Evolutionary conservation across 2,329 filamentous ascomycete species (phyloP), one percentile per base, ranked within the genome.

Genomic region (Bipolaris zeicola): DNA sequence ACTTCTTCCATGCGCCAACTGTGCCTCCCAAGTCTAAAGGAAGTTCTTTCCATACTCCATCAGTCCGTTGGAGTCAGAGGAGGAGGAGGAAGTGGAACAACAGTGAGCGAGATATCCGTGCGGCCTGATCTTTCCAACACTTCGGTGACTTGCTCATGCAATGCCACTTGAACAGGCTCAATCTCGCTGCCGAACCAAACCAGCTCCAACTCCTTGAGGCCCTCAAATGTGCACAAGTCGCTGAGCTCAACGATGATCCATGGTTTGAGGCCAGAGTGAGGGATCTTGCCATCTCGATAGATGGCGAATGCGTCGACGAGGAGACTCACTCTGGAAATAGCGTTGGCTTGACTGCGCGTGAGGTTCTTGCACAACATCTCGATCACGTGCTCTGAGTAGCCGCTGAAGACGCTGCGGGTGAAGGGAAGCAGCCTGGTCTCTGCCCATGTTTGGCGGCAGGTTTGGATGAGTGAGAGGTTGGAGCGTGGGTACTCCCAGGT

Each of bases 361-460:
- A 55, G 34, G 13, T 31, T 52, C 3, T 41, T 41, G 10, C 45
- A 16, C 7, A 55, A 31, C 34, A 55, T 33, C 20, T 52, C 42
- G 37, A 55, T 52, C 13, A 52, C 48, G 5, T 52, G 53, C 28
- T 58, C 51, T 5, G 52, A 11, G 5, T 18, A 10, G 8, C n/a
- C 46, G 16, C n/a, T 31, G 14, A 50, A 45, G 0, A 14, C n/a
- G 18, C 50, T 55, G 16, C n/a, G 31, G 16, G 16, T 26, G 34
- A 50, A 56, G 1, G 52, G 52, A 4, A 50, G 7, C 6, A 51
- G 22, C 0, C 47, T 31, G 1, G 58, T 39, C 28, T 64, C 61
- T 10, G n/a, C 8, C 45, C 51, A 62, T 18, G 56, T 33, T 7
- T 64, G 58, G 16, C 63, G 56, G 36, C 50, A 60, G 11, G 37